Evolutionary conservation across 179 eudicot genomes (phyloP).

Genomic region (Spergularia azorica): DNA sequence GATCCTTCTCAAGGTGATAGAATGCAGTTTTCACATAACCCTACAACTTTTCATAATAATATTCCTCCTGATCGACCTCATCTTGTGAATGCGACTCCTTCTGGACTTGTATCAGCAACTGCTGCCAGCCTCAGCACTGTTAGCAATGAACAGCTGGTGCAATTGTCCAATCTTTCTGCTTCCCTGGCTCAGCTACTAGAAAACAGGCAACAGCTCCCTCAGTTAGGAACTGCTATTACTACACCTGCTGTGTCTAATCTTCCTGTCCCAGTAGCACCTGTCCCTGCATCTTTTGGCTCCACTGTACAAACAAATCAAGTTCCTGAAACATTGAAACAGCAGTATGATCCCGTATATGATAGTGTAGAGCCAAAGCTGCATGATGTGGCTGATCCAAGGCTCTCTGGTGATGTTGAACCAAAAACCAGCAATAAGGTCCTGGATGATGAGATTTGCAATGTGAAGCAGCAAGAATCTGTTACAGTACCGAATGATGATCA

Average conservation of each 20-base stretch:
- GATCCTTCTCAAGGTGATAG: constrained; percentile 20
- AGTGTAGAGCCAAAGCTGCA: constrained; percentile 31
- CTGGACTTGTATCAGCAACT: constrained; percentile 26
- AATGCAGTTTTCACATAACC: constrained; percentile 24
- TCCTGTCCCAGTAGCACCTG: constrained; percentile 20
- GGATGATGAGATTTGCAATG: constrained; percentile 13
- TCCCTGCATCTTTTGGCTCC: constrained; percentile 27
- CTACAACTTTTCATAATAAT: constrained; percentile 11
- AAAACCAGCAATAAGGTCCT: constrained; percentile 27
- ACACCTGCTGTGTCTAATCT: constrained; percentile 22
- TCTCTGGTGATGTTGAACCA: constrained; percentile 18
- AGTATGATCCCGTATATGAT: constrained; percentile 36
- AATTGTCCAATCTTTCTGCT: constrained; percentile 44
- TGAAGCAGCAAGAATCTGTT: constrained; percentile 25
- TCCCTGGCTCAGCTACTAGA: constrained; percentile 51
- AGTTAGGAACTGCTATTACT: constrained; percentile 37
- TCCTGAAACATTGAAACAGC: constrained; percentile 33
- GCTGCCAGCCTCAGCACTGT: constrained; percentile 25
- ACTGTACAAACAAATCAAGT: constrained; percentile 32
- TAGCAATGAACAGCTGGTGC: constrained; percentile 38
- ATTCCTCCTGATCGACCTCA: constrained; percentile 30
- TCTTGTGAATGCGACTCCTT: constrained; percentile 28
- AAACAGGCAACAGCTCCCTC: constrained; percentile 52
- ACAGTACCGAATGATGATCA: constrained; percentile 27
- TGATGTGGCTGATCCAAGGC: constrained; percentile 10